These are phyloP conservation scores for Stentor coeruleus DNA, from an alignment of 73 alveolate genomes.

Conservation along the genomic window DNA sequence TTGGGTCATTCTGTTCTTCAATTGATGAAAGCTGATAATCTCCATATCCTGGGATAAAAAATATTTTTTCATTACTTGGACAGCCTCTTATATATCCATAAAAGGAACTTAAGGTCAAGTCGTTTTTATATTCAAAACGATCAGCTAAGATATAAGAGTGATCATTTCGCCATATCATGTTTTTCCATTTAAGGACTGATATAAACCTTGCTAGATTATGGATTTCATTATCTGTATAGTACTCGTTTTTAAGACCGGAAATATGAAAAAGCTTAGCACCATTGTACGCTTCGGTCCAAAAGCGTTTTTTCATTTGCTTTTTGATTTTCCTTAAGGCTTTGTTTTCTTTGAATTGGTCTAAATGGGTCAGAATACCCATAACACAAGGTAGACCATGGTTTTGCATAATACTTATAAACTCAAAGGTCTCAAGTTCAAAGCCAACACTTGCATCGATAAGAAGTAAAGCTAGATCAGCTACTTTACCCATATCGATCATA, in stretches of 20 bases:
- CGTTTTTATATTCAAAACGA: conserved; percentile 60
- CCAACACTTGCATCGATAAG: conserved; percentile 98
- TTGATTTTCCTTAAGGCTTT: conserved; percentile 95
- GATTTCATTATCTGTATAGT: conserved; percentile 76
- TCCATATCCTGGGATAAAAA: conserved; percentile 47
- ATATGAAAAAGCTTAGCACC: conserved; percentile 98
- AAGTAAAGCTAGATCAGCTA: conserved; percentile 95
- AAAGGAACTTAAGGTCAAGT: conserved; percentile 52
- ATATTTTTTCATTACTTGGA: conserved; percentile 59
- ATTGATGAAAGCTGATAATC: conserved; percentile 65
- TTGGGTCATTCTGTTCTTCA: conserved; percentile 70
- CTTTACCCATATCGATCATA: conserved; percentile 97
- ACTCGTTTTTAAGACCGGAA: conserved; percentile 89
- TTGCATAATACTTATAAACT: conserved; percentile 76
- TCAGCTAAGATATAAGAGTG: conserved; percentile 84
- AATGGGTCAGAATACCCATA: conserved; percentile 99
- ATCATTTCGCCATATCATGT: conserved; percentile 60
- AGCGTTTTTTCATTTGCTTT: conserved; percentile 95
- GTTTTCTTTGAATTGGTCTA: conserved; percentile 97
- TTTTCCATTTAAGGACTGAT: conserved; percentile 54
- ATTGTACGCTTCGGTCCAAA: conserved; percentile 97
- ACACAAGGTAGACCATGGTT: conserved; percentile 98
- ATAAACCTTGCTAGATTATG: conserved; percentile 88
- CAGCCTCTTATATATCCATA: conserved; percentile 95
- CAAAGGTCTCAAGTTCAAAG: conserved; percentile 99